Conservation (phyloP, 2,329 filamentous ascomycete species). For the Sarocladium oryzae region DNA sequence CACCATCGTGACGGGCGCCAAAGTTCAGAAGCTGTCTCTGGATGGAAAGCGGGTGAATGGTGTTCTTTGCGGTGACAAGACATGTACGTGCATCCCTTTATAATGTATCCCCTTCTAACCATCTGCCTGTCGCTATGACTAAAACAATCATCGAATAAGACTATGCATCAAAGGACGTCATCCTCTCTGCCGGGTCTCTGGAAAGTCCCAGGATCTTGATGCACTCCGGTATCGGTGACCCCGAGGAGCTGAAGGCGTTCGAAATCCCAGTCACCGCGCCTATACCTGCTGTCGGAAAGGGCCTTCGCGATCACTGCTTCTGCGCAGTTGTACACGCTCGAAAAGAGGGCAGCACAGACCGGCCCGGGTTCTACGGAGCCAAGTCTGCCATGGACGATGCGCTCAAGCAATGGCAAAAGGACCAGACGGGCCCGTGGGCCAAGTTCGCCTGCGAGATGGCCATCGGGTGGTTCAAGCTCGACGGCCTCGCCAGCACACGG, state of each 20-base stretch:
- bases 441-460: constrained; percentile 31
- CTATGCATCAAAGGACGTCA: constrained; percentile 32
- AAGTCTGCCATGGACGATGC: constrained; percentile 35
- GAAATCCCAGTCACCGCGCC: constrained; percentile 40
- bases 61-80: constrained; percentile 33
- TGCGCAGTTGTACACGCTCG: constrained; percentile 30
- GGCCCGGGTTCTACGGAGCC: constrained; percentile 38
- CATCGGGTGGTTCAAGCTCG: constrained; percentile 39
- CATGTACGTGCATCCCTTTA: constrained; percentile 25
- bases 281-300: constrained; percentile 45
- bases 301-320: constrained; percentile 51
- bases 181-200: constrained; percentile 35
- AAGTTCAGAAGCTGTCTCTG: constrained; percentile 41
- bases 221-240: constrained; percentile 19
- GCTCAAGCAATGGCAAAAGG: constrained; percentile 39
- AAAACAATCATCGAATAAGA: no score
- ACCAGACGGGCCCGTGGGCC: constrained; percentile 33
- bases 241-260: constrained; percentile 35
- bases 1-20: constrained; percentile 40
- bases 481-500: constrained; percentile 28
- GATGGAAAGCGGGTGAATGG: constrained; percentile 38
- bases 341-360: constrained; percentile 33
- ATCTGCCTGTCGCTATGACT: no score
- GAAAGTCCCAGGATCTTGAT: constrained; percentile 37
- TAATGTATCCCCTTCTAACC: background rate